phyloP scores from a whole-genome alignment of 345 rosid genomes.

The Bretschneidera sinensis region DNA sequence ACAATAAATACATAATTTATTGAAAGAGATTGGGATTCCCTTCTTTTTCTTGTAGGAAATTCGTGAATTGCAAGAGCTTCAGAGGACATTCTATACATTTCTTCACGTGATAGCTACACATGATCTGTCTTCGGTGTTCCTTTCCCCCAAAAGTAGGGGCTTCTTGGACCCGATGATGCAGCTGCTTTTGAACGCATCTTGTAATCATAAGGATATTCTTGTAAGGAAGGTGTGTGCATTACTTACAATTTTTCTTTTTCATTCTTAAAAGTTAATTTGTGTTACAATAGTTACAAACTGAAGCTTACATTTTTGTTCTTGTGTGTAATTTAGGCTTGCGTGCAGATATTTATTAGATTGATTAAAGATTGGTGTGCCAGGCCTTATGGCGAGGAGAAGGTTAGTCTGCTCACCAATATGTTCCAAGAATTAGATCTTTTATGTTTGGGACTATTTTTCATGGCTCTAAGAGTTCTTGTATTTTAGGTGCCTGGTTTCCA shows the following conservation, averaged over 20 bases:
- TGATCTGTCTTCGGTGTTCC: slow-evolving; percentile 75
- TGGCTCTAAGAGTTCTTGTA: slow-evolving; percentile 11
- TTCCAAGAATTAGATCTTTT: slow-evolving; percentile 4
- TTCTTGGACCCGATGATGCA: slow-evolving; percentile 62
- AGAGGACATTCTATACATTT: slow-evolving; percentile 73
- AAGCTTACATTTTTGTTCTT: slow-evolving; percentile 10
- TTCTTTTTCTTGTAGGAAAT: slow-evolving; percentile 50
- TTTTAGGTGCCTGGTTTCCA: slow-evolving; percentile 84
- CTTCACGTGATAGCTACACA: slow-evolving; percentile 83
- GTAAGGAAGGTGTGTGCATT: slow-evolving; percentile 61
- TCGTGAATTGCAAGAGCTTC: slow-evolving; percentile 87
- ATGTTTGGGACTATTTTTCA: too few relatives aligned
- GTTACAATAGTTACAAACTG: background rate
- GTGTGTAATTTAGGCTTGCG: slow-evolving; percentile 56
- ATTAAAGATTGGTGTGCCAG: slow-evolving; percentile 85
- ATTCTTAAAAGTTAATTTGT: background rate
- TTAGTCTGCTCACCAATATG: slow-evolving; percentile 16
- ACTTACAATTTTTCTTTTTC: slow-evolving; percentile 12
- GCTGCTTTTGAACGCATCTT: slow-evolving; percentile 59
- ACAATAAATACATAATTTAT: too few relatives aligned
- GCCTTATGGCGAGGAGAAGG: slow-evolving; percentile 65
- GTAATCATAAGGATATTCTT: slow-evolving; percentile 69
- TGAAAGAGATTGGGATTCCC: background rate
- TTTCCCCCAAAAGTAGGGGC: slow-evolving; percentile 54
- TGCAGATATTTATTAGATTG: slow-evolving; percentile 81